Percentiles rank a stretch among this genome's conserved stretches.
Conservation (phyloP, 2,329 filamentous ascomycete genomes). For the Onygenales sp. region DNA sequence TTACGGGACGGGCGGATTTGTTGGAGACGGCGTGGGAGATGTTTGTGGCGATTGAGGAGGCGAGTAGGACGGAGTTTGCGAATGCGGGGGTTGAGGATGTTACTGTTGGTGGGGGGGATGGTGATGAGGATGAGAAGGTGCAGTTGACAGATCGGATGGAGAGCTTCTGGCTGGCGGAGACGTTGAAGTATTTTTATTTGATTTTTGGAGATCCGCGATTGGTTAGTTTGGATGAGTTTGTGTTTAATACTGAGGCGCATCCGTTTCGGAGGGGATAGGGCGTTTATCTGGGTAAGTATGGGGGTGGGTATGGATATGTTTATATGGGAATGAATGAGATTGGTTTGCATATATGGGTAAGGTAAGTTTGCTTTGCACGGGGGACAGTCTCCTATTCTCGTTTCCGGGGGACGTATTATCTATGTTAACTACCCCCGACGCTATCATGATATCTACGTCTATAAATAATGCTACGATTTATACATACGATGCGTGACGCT, state of each 20-base stretch:
- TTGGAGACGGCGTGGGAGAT: constrained; percentile 83
- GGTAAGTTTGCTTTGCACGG: too few relatives aligned
- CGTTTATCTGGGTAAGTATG: not conserved
- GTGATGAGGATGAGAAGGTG: not conserved
- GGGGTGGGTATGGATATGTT: too few relatives aligned
- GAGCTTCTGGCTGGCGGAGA: constrained; percentile 86
- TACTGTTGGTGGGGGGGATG: not conserved
- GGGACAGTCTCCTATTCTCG: too few relatives aligned
- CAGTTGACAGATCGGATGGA: constrained; percentile 57
- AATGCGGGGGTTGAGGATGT: constrained; percentile 44
- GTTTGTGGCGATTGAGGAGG: constrained; percentile 63
- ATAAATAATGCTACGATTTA: too few relatives aligned
- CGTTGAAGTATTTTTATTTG: constrained; percentile 84
- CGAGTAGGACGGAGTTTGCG: constrained; percentile 56
- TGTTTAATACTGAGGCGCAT: constrained; percentile 52
- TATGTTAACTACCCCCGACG: too few relatives aligned
- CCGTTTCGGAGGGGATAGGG: constrained; percentile 29
- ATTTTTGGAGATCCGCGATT: constrained; percentile 60
- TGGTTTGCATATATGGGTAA: too few relatives aligned
- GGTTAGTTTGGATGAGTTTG: constrained; percentile 58
- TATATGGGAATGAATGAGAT: too few relatives aligned
- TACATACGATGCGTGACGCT: too few relatives aligned
- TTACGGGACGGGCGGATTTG: constrained; percentile 66
- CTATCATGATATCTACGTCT: too few relatives aligned
- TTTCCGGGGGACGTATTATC: too few relatives aligned